Evolutionary conservation across 192 early-diverging fungal species (phyloP).

Genomic region (Entomortierella beljakovae): DNA sequence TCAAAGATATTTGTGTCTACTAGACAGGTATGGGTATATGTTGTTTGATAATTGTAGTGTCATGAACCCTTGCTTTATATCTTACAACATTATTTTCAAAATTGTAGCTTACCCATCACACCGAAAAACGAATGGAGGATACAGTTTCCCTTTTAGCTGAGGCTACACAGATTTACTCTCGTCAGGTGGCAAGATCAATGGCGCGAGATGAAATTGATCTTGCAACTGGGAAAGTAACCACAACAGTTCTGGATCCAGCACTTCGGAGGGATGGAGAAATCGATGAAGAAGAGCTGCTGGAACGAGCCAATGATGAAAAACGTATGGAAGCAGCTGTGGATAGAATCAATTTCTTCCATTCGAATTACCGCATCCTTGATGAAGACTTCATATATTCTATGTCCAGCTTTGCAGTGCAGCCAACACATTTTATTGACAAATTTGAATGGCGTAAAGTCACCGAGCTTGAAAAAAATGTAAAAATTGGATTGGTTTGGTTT

Average conservation of each 20-base stretch:
- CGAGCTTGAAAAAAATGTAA: conserved; percentile 60
- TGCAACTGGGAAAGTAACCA: too few relatives aligned
- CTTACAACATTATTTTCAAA: too few relatives aligned
- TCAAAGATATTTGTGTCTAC: conserved; percentile 53
- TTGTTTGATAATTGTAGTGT: too few relatives aligned
- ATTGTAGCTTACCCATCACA: conserved; percentile 16
- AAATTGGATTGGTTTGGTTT: not conserved
- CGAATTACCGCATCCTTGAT: conserved; percentile 56
- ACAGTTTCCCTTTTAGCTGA: conserved; percentile 49
- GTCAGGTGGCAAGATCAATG: too few relatives aligned
- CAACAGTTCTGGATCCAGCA: conserved; percentile 27
- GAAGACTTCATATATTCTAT: conserved; percentile 61
- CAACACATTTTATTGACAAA: conserved; percentile 27
- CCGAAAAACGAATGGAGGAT: conserved; percentile 53
- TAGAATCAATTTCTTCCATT: conserved; percentile 59
- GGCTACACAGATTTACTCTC: conserved; percentile 40
- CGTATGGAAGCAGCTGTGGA: conserved; percentile 27
- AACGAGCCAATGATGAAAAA: conserved; percentile 8
- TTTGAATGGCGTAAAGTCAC: conserved; percentile 58
- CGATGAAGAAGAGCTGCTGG: conserved; percentile 22
- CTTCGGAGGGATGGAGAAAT: conserved; percentile 12
- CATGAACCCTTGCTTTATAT: too few relatives aligned
- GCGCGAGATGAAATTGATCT: conserved; percentile 20
- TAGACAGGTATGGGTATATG: conserved; percentile 17
- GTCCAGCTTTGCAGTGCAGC: conserved; percentile 47